Evolutionary conservation across 257 asterid genomes (phyloP), one percentile per base, ranked within the genome.

Genomic region (Capsicum pubescens): DNA sequence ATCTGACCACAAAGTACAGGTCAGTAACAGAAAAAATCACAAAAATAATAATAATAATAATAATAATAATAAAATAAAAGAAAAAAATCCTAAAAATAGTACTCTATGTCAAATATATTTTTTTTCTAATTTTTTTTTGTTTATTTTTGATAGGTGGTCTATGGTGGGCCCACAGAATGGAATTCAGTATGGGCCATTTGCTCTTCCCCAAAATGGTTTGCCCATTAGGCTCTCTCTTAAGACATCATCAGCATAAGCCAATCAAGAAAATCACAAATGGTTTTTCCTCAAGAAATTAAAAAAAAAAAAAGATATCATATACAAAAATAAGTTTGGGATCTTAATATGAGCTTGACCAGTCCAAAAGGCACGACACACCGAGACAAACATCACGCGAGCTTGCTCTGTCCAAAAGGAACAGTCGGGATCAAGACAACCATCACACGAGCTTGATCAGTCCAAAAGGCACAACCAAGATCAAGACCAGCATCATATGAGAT

Each of bases 161-260:
- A 78, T 91, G 90, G 85, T 91, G 93, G 98, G 93, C 87, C 96
- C 97, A 89, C 97, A 93, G 58, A 92, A 91, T 91, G 98, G 95
- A 57, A 94, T 95, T 84, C 97, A 94, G 89, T 95, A 95, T 91
- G 98, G 98, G 21, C 99, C 99, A 67, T 95, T 95, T 91, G 94
- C 98, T 48, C 98, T 95, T 90, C 99, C 99, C 88, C 94, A 91
- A 87, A 93, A 93, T 91, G 99, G 99, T n/a, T 83, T 94, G 91
- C 99, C 99, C 60, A 93, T 95, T 81, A 93, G 85, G 71, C 87
- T 95, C 15, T 86, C 91, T 16, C 93, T 85, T 84, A 95, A 89
- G 61, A 84, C 72, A 81, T 87, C 85, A 67, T 66, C 74, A 69
- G 46, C 11, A 50, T 32, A 55, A 69, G 26, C 66, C 78, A 52